A percentile compares a stretch with the other conserved stretches of the same genome.
Evolutionary conservation across 1,139 yeast species (phyloP).

Genomic region (Candida neerlandica): DNA sequence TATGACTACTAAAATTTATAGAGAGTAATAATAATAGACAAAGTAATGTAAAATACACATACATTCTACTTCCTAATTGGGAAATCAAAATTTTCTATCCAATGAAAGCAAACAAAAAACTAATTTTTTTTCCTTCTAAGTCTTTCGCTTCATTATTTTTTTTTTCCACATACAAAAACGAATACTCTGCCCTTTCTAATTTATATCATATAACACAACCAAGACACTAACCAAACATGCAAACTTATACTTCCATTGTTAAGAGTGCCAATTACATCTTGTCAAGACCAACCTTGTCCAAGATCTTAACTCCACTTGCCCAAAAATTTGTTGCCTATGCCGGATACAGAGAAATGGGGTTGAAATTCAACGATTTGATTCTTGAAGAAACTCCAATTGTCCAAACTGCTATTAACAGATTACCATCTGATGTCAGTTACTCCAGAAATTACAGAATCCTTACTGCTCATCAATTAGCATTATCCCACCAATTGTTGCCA

Average conservation of each 20-base stretch:
- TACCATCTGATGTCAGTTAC: slow-evolving; percentile 81
- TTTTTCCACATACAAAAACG: background rate
- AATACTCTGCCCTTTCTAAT: background rate
- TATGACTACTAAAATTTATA: slow-evolving; percentile 32
- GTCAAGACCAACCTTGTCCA: slow-evolving; percentile 76
- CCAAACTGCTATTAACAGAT: slow-evolving; percentile 86
- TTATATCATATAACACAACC: too few relatives aligned
- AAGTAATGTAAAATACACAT: background rate
- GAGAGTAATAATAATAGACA: background rate
- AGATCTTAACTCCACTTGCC: slow-evolving; percentile 78
- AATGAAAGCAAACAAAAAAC: slow-evolving; percentile 22
- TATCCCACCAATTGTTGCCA: slow-evolving; percentile 86
- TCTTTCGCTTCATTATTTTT: slow-evolving; percentile 1
- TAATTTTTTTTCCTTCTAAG: slow-evolving; percentile 11
- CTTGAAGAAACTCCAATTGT: slow-evolving; percentile 84
- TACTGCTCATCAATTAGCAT: slow-evolving; percentile 86
- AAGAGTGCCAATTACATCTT: slow-evolving; percentile 80
- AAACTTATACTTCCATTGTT: slow-evolving; percentile 79
- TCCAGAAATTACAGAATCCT: slow-evolving; percentile 91
- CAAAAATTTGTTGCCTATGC: slow-evolving; percentile 70
- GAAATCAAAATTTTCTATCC: slow-evolving; percentile 25
- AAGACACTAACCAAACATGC: slow-evolving; percentile 40
- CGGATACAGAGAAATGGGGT: slow-evolving; percentile 93
- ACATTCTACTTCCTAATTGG: slow-evolving; percentile 21
- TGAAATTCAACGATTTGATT: slow-evolving; percentile 83